phyloP scores from a whole-genome alignment of 495 filamentous ascomycete species.

The Annulohypoxylon bovei region DNA sequence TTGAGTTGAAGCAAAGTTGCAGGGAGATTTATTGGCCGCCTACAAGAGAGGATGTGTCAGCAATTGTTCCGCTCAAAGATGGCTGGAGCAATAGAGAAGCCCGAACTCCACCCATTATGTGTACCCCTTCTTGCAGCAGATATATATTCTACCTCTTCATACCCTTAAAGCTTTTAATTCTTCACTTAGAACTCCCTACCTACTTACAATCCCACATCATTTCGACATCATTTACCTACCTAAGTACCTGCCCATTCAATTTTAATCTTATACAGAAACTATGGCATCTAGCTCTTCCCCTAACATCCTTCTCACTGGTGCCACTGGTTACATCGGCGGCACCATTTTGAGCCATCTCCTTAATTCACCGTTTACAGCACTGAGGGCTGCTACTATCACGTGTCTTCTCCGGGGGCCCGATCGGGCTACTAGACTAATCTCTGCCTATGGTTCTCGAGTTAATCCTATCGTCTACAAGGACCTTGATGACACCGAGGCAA shows the following conservation, averaged over 20 bases:
- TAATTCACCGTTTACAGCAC: constrained; percentile 18
- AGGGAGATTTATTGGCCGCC: background rate
- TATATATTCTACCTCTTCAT: background rate
- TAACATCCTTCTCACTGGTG: constrained; percentile 44
- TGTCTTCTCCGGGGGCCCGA: constrained; percentile 33
- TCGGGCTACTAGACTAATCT: constrained; percentile 28
- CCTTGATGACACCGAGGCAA: constrained; percentile 47
- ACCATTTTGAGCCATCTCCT: constrained; percentile 39
- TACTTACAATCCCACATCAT: background rate
- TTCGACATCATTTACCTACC: background rate
- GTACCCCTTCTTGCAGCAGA: background rate
- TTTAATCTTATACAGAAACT: background rate
- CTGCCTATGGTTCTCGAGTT: constrained; percentile 37
- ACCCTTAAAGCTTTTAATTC: background rate
- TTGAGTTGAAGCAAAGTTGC: too few species aligned
- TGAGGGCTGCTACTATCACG: constrained; percentile 26
- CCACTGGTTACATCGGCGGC: constrained; percentile 45
- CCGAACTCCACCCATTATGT: too few species aligned
- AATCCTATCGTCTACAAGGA: constrained; percentile 35
- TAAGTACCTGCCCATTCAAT: too few species aligned
- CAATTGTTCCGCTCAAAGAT: background rate
- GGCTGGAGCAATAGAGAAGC: background rate
- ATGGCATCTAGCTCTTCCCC: constrained; percentile 34
- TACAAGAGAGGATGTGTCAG: background rate
- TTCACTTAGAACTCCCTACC: too few species aligned